These are phyloP conservation scores for Exophiala aquamarina DNA, from an alignment of 2,329 filamentous ascomycete species.

Conservation along the genomic window DNA sequence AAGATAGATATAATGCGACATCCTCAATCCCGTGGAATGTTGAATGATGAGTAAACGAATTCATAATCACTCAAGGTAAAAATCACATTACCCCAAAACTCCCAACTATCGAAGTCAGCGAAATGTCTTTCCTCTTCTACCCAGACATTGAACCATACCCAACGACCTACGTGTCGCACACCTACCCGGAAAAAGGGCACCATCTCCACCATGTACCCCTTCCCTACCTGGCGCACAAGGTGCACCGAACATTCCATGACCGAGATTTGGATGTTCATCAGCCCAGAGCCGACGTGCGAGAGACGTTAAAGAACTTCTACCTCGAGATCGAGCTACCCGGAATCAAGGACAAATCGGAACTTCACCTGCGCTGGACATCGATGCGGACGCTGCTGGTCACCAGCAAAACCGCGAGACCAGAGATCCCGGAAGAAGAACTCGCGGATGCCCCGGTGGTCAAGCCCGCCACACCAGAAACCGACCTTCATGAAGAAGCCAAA, in stretches of 20 bases:
- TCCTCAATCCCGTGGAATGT: no score
- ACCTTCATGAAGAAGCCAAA: neutral
- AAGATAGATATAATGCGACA: no score
- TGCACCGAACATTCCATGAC: constrained; percentile 19
- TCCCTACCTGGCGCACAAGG: constrained; percentile 21
- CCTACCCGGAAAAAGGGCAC: constrained; percentile 21
- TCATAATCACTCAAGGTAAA: constrained; percentile 1
- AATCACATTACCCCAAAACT: neutral
- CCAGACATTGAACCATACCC: constrained; percentile 22
- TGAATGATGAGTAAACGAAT: neutral
- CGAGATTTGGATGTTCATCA: constrained; percentile 19
- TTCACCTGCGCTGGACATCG: constrained; percentile 24
- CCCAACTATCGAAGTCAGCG: neutral
- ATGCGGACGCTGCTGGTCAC: constrained; percentile 21
- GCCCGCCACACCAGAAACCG: neutral
- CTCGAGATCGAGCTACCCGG: constrained; percentile 28
- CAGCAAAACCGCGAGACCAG: constrained; percentile 16
- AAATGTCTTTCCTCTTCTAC: constrained; percentile 15
- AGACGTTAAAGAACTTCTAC: constrained; percentile 24
- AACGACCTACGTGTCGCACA: constrained; percentile 21
- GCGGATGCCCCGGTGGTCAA: constrained; percentile 1
- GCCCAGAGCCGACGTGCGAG: constrained; percentile 23
- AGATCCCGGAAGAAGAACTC: constrained; percentile 19
- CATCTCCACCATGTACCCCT: constrained; percentile 20
- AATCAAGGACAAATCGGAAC: constrained; percentile 20